Base-by-base conservation (phyloP, 1,284 basidiomycete genomes). In the Sporisorium reilianum region DNA sequence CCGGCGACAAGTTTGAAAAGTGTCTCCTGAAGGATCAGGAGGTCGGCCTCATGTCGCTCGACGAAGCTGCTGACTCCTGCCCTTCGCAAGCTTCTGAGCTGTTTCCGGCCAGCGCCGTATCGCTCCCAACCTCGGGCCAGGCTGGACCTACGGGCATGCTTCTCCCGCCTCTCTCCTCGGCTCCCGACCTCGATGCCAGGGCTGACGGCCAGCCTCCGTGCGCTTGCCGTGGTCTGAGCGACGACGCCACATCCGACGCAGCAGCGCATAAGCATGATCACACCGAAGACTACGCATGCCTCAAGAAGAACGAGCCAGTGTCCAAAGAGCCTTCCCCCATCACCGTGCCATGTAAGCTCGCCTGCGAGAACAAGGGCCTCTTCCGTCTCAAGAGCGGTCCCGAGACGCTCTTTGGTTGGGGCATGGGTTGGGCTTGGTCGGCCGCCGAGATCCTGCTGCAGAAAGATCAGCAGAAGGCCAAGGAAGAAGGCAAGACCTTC, bases 361-460 rank as follows among this genome's bases (percentile, higher is more conserved):
- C 77, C 0, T 77, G 70, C 40, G 34, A 57, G 40, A 68, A 72
- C 64, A 53, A 62, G 22, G 62, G 70, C 36, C 64, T 84, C 16
- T 45, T 84, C 25, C 64, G 68, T 12, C 68, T 79, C 55, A 78
- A 73, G 53, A 69, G 58, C 44, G 77, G 76, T 14, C 77, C 81
- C 14, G 82, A 84, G 44, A 79, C 80, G 12, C 68, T 76, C 32
- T 72, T 84, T 3, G 82, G 82, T 20, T 84, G 76, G 74, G 82
- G 82, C n/a, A 67, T 84, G 44, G 81, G 82, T 8, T 84, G 80
- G 80, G 81, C 82, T 3, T 78, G 77, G 44, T 66, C 79, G 11
- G 77, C 82, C 10, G 80, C 72, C 22, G 77, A 80, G 46, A 69
- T 70, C 16, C 50, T 68, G 18, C 51, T 74, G 11, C 52, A 75